Evolutionary conservation across 1,284 basidiomycete species (phyloP).

Genomic region (Ceratobasidium sp.): DNA sequence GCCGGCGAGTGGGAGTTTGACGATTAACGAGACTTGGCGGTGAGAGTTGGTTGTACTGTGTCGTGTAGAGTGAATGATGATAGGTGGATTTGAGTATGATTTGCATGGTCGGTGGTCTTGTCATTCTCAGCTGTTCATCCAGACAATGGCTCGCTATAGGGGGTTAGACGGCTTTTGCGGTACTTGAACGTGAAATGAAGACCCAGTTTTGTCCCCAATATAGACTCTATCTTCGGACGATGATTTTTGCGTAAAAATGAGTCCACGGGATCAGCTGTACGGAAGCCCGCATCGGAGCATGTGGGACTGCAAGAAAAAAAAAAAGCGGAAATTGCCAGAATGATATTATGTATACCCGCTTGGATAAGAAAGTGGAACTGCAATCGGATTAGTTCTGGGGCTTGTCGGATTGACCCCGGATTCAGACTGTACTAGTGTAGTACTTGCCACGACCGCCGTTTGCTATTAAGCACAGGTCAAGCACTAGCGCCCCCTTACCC

Average conservation of each 20-base stretch:
- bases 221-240: not conserved
- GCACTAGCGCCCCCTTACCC: not conserved
- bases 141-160: too few relatives aligned
- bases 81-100: too few relatives aligned
- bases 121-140: too few relatives aligned
- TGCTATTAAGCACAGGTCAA: not conserved
- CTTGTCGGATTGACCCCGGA: slow-evolving; percentile 26
- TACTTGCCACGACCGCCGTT: slow-evolving; percentile 26
- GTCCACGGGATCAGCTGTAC: slow-evolving; percentile 14
- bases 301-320: slow-evolving; percentile 3
- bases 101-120: too few relatives aligned
- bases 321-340: not conserved
- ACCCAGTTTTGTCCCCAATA: not conserved
- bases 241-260: not conserved
- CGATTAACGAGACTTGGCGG: slow-evolving; percentile 49
- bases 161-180: too few relatives aligned
- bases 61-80: not conserved
- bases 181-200: slow-evolving; percentile 9
- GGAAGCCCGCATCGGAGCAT: slow-evolving; percentile 5
- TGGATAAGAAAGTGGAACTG: slow-evolving; percentile 20
- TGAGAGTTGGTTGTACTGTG: not conserved
- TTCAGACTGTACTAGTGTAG: slow-evolving; percentile 5
- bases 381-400: slow-evolving; percentile 31
- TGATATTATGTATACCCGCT: slow-evolving; percentile 2
- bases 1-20: slow-evolving; percentile 43